Evolutionary conservation across 352 stramenopile species (phyloP), one percentile per base, ranked within the genome.

Genomic region (Blastocystis sp.): DNA sequence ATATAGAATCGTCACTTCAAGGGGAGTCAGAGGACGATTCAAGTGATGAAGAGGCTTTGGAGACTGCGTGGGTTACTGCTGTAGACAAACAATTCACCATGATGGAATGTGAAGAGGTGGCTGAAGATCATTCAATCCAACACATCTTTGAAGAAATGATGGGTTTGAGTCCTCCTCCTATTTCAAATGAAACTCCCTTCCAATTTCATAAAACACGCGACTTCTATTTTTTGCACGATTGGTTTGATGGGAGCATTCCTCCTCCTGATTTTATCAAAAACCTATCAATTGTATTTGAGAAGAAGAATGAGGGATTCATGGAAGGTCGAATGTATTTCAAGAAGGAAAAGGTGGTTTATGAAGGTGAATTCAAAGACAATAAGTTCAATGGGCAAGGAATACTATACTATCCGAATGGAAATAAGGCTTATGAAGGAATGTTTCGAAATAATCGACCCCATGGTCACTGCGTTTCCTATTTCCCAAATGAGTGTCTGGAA

Each of bases 371-470:
- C 6, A 68, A 51, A 42, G 53, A 60, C 5, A 57, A 48, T 40
- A 27, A 84, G 53, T 53, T 84, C 24, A 44, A 84, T 22, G 73
- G 73, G 53, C n/a, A 66, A 19, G 73, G 73, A 17, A 15, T 58
- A 9, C 15, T 58, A 0, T 84, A 84, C 22, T 84, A 84, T 64
- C 27, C 33, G 0, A 69, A 64, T 44, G 30, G 51, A 30, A 48
- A 30, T 13, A 68, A 68, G 56, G 5, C 40, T 53, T 84, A 48
- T 44, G 53, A 84, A n/a, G 73, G 73, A 24, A 24, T 17, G 13
- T 84, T 84, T 42, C 53, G 22, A 15, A 5, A 30, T 11, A 66
- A 66, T 44, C n/a, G 40, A 35, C 59, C 44, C 22, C 24, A 84
- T 68, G 73, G 73, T 2, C 51, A 42, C 6, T 53, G 73, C 9